A percentile compares a stretch with the other conserved stretches of the same genome.
phyloP scores from a whole-genome alignment of 495 filamentous ascomycete genomes.

The Oidiodendron maius region DNA sequence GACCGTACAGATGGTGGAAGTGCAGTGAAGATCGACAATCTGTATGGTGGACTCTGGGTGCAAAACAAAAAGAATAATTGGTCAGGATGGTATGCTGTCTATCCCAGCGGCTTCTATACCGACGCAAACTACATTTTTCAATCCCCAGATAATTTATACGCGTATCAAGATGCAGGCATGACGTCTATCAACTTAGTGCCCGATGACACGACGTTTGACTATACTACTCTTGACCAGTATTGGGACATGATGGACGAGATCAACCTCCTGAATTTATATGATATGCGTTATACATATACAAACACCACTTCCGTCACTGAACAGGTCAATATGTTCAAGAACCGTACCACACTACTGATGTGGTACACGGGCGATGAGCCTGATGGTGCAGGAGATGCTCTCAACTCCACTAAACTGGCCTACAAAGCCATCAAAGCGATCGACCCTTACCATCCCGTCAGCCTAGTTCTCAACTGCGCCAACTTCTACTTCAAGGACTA shows the following conservation, averaged over 20 bases:
- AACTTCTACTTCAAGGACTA: constrained; percentile 62
- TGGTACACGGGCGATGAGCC: constrained; percentile 67
- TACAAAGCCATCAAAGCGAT: constrained; percentile 41
- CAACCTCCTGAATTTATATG: constrained; percentile 56
- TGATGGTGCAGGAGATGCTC: constrained; percentile 54
- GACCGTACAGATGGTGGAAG: constrained; percentile 47
- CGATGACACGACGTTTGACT: constrained; percentile 36
- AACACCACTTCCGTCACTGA: constrained; percentile 45
- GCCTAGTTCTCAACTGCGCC: constrained; percentile 59
- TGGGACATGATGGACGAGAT: constrained; percentile 48
- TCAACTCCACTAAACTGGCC: constrained; percentile 32
- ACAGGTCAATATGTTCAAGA: constrained; percentile 44
- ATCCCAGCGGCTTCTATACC: constrained; percentile 61
- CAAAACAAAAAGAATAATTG: constrained; percentile 23
- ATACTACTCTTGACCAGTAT: constrained; percentile 34
- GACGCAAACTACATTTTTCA: no score
- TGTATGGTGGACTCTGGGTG: constrained; percentile 48
- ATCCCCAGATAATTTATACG: no score
- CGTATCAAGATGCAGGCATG: no score
- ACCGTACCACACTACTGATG: constrained; percentile 45
- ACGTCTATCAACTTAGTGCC: no score
- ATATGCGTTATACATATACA: constrained; percentile 54
- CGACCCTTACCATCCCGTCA: constrained; percentile 64
- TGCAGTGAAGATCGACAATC: constrained; percentile 54
- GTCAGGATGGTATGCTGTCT: constrained; percentile 29